A percentile compares a stretch with the other conserved stretches of the same genome.
phyloP scores from a whole-genome alignment of 2,329 filamentous ascomycete species.

The Chrysoporthe austroafricana region DNA sequence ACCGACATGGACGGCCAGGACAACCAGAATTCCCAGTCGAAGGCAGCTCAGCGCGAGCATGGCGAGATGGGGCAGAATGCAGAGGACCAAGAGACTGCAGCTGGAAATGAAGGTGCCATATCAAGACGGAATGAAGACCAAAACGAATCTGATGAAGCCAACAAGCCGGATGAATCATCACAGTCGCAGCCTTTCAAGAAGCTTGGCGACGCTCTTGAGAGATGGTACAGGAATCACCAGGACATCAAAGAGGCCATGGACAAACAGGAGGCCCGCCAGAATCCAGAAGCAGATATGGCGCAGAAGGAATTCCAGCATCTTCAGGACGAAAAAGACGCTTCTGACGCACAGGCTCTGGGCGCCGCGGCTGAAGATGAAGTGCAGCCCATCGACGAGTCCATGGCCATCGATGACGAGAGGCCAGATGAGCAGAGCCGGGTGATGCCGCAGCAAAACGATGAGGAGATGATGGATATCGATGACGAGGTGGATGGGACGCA shows the following conservation, averaged over 20 bases:
- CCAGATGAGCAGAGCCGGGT: slow-evolving; percentile 52
- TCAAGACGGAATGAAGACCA: slow-evolving; percentile 52
- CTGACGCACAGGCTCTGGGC: slow-evolving; percentile 91
- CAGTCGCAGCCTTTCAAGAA: slow-evolving; percentile 83
- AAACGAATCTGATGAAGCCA: slow-evolving; percentile 48
- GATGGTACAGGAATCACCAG: slow-evolving; percentile 86
- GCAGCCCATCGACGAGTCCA: slow-evolving; percentile 81
- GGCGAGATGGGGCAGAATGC: slow-evolving; percentile 68
- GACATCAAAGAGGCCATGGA: slow-evolving; percentile 73
- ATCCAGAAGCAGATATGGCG: slow-evolving; percentile 66
- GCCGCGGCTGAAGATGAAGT: slow-evolving; percentile 86
- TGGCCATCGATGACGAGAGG: slow-evolving; percentile 77
- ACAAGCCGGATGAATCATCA: slow-evolving; percentile 48
- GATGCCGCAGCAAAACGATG: slow-evolving; percentile 56
- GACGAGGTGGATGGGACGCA: slow-evolving; percentile 50
- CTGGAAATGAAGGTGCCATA: slow-evolving; percentile 64
- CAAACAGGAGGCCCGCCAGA: slow-evolving; percentile 56
- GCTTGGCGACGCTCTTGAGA: slow-evolving; percentile 87
- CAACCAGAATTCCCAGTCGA: slow-evolving; percentile 62
- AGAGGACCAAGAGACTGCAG: slow-evolving; percentile 64
- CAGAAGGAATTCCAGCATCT: slow-evolving; percentile 92
- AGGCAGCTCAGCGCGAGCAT: slow-evolving; percentile 66
- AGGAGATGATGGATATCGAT: slow-evolving; percentile 39
- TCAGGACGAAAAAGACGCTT: slow-evolving; percentile 76
- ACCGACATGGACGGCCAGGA: slow-evolving; percentile 57